Evolutionary conservation across 331 rosid genomes (phyloP).

Genomic region (Rosa hybrid): DNA sequence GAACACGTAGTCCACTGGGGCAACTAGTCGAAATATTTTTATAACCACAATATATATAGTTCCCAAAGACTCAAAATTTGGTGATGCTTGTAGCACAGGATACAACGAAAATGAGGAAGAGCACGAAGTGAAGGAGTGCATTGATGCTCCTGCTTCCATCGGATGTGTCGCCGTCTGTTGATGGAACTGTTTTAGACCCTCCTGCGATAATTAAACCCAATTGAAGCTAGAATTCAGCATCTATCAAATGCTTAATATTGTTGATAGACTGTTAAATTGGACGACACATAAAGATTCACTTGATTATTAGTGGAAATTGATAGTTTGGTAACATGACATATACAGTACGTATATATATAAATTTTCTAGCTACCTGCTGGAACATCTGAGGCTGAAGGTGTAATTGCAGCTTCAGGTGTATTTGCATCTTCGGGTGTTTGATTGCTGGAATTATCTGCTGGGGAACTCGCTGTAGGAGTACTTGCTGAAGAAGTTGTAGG

Average conservation of each 20-base stretch:
- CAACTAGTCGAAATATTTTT: too few species aligned
- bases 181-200: conserved; percentile 60
- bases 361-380: conserved; percentile 37
- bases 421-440: conserved; percentile 32
- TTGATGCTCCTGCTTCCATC: conserved; percentile 34
- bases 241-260: neutral
- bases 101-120: conserved; percentile 39
- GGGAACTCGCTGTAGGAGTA: conserved; percentile 40
- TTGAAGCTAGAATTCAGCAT: neutral
- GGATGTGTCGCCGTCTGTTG: conserved; percentile 39
- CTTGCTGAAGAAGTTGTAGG: conserved; percentile 41
- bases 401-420: conserved; percentile 36
- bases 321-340: neutral
- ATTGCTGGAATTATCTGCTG: conserved; percentile 37
- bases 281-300: neutral
- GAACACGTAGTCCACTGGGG: too few species aligned
- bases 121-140: conserved; percentile 32
- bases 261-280: neutral
- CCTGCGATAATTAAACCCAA: conserved; percentile 28
- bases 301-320: neutral
- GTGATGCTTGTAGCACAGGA: conserved; percentile 35
- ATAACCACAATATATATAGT: neutral
- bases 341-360: neutral
- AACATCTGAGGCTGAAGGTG: conserved; percentile 49
- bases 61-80: conserved; percentile 17